Conservation (phyloP, 768 basidiomycete species). For the Baorangia bicolor region DNA sequence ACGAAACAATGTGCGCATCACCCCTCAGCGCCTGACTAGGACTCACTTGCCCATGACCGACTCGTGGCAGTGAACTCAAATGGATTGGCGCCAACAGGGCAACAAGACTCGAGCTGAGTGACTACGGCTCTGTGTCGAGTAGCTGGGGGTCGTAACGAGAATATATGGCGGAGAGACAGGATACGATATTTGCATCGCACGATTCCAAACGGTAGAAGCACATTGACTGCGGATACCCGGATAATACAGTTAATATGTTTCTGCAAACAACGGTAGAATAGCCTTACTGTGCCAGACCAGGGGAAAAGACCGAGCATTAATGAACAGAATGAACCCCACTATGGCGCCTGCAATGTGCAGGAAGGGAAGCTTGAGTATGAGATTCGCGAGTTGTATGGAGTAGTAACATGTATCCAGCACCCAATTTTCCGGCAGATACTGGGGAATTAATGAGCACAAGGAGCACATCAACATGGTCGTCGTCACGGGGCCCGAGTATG, state of each 20-base stretch:
- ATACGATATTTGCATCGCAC: conserved; percentile 8
- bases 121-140: conserved; percentile 13
- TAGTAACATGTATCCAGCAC: background rate
- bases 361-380: background rate
- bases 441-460: conserved; percentile 4
- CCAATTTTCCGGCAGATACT: background rate
- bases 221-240: background rate
- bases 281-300: conserved; percentile 15
- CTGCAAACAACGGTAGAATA: background rate
- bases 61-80: conserved; percentile 8
- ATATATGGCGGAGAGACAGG: conserved; percentile 1
- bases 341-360: background rate
- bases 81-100: conserved; percentile 17
- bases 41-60: conserved; percentile 18
- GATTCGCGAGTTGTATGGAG: background rate
- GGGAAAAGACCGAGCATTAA: conserved; percentile 14
- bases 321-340: conserved; percentile 5
- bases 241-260: background rate
- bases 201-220: conserved; percentile 13
- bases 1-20: background rate
- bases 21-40: background rate
- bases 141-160: conserved; percentile 7
- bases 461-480: background rate
- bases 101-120: conserved; percentile 10
- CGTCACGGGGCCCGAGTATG: background rate